phyloP scores from a whole-genome alignment of 129 eudicot genomes.

The Flaveria brownii region DNA sequence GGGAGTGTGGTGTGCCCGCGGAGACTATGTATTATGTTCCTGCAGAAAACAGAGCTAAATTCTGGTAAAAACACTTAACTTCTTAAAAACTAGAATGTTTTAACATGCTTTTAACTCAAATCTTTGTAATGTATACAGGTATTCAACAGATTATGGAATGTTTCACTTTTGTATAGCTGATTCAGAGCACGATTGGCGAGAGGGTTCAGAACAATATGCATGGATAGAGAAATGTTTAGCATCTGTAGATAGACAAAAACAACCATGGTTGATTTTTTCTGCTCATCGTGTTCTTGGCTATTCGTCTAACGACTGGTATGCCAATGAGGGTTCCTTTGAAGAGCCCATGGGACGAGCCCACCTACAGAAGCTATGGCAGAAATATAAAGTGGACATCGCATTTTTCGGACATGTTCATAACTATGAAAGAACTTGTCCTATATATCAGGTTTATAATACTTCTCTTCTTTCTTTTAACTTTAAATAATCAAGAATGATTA shows the following conservation, averaged over 20 bases:
- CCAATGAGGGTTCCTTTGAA: constrained; percentile 61
- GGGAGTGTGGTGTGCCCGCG: constrained; percentile 65
- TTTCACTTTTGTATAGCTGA: constrained; percentile 80
- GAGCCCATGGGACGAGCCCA: constrained; percentile 77
- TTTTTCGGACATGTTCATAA: constrained; percentile 74
- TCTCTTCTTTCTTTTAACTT: not conserved
- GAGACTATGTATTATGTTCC: constrained; percentile 53
- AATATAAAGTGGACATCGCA: constrained; percentile 72
- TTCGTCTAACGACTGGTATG: constrained; percentile 56
- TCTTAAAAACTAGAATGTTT: no score
- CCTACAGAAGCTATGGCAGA: constrained; percentile 83
- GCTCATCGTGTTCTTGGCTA: constrained; percentile 78
- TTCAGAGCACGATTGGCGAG: constrained; percentile 86
- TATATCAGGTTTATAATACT: constrained; percentile 52
- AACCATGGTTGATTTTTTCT: constrained; percentile 80
- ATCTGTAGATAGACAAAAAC: constrained; percentile 68
- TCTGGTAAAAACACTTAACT: constrained; percentile 39
- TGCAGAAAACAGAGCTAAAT: constrained; percentile 76
- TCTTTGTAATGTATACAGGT: not conserved
- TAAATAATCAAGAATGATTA: not conserved
- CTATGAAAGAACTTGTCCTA: constrained; percentile 74
- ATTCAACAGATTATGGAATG: constrained; percentile 72
- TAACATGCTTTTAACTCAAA: not conserved
- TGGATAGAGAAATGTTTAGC: constrained; percentile 70
- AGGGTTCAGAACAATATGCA: constrained; percentile 73